Percentiles rank a stretch among this genome's conserved stretches.
phyloP scores from a whole-genome alignment of 2,329 filamentous ascomycete genomes.

The Stemphylium lycopersici region DNA sequence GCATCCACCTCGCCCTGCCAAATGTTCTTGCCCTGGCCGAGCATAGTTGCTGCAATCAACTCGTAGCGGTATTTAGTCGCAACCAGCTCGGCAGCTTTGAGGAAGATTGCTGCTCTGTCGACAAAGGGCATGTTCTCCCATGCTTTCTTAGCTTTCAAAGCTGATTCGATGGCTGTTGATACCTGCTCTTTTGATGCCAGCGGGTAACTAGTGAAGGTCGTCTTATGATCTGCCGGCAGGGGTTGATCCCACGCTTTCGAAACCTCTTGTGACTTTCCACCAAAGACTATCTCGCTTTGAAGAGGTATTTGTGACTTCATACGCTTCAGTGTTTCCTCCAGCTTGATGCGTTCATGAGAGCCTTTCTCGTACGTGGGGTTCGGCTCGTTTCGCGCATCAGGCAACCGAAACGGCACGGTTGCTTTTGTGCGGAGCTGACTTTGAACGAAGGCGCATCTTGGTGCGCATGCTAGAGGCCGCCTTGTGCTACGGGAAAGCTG shows the following conservation, averaged over 20 bases:
- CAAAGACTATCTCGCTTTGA: constrained; percentile 34
- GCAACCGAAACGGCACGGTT: constrained; percentile 38
- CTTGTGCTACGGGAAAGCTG: too few species aligned
- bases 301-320: constrained; percentile 36
- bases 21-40: constrained; percentile 88
- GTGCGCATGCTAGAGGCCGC: too few species aligned
- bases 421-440: constrained; percentile 33
- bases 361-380: constrained; percentile 39
- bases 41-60: too few species aligned
- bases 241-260: constrained; percentile 35
- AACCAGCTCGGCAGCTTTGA: constrained; percentile 91
- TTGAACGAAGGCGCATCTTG: not conserved
- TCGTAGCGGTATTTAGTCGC: constrained; percentile 52
- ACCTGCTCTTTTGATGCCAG: constrained; percentile 78
- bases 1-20: constrained; percentile 98
- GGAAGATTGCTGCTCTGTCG: constrained; percentile 88
- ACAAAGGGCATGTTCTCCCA: constrained; percentile 88
- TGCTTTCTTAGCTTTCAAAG: constrained; percentile 77
- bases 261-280: constrained; percentile 32
- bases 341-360: constrained; percentile 32
- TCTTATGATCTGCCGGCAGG: constrained; percentile 61
- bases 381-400: constrained; percentile 37
- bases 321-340: constrained; percentile 32
- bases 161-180: constrained; percentile 76
- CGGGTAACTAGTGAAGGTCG: constrained; percentile 79